Conservation (phyloP, 139 green algal species). For the Raphidocelis subcapitata region DNA sequence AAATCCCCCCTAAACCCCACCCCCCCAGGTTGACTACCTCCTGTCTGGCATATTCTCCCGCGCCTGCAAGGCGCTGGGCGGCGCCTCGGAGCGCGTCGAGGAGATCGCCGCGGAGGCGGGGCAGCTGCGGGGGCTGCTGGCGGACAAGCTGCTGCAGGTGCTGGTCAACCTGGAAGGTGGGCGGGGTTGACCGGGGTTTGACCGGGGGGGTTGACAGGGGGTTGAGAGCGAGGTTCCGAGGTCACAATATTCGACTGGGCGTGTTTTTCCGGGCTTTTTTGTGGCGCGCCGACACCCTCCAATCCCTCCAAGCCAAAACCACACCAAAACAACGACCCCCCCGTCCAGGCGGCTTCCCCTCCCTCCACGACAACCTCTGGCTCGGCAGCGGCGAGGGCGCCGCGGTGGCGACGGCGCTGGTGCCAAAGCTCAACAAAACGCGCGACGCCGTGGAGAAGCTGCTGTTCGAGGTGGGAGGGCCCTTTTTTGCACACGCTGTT, state of each 20-base stretch:
- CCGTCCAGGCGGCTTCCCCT: slow-evolving; percentile 53
- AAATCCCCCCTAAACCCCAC: too few relatives aligned
- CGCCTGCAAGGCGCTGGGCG: slow-evolving; percentile 59
- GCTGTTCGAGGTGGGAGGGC: slow-evolving; percentile 73
- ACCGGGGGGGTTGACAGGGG: too few relatives aligned
- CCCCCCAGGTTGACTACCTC: slow-evolving; percentile 63
- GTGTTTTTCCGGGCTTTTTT: too few relatives aligned
- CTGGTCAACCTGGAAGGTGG: slow-evolving; percentile 50
- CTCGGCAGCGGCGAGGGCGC: slow-evolving; percentile 73
- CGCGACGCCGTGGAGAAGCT: slow-evolving; percentile 59
- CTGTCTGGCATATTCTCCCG: slow-evolving; percentile 72
- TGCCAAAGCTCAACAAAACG: slow-evolving; percentile 80
- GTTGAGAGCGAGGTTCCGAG: too few relatives aligned
- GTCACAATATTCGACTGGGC: too few relatives aligned
- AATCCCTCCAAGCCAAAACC: neutral
- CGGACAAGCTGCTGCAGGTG: slow-evolving; percentile 56
- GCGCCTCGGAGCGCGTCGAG: slow-evolving; percentile 7
- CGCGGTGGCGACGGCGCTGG: slow-evolving; percentile 63
- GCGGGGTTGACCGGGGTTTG: neutral
- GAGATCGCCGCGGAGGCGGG: slow-evolving; percentile 50
- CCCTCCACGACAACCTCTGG: slow-evolving; percentile 76
- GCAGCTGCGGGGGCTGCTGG: slow-evolving; percentile 57
- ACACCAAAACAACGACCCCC: too few relatives aligned
- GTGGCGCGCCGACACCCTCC: too few relatives aligned
- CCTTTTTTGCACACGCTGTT: too few relatives aligned